Conservation (phyloP, 2,329 filamentous ascomycete species). For the Rutstroemia sp. region DNA sequence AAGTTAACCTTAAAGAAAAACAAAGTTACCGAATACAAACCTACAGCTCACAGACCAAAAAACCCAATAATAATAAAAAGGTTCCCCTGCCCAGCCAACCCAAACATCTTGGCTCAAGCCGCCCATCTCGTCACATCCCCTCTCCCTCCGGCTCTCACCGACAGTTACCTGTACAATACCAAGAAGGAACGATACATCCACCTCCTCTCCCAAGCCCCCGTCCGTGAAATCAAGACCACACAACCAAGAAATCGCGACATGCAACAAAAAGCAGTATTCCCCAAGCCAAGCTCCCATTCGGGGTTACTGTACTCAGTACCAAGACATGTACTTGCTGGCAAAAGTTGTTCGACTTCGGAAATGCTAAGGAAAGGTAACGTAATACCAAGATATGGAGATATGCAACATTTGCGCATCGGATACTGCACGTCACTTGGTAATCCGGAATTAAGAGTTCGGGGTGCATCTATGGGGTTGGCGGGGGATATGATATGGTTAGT, state of each 20-base stretch:
- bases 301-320: not conserved
- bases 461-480: not conserved
- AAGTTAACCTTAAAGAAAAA: too few species aligned
- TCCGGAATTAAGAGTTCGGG: not conserved
- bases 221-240: not conserved
- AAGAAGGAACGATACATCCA: not conserved
- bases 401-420: not conserved
- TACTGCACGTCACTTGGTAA: not conserved
- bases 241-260: slow-evolving; percentile 1
- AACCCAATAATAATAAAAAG: too few species aligned
- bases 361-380: not conserved
- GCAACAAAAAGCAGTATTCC: not conserved
- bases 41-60: not conserved
- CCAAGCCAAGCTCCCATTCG: not conserved
- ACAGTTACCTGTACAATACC: not conserved
- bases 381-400: slow-evolving; percentile 8
- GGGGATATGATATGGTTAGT: not conserved
- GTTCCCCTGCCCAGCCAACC: not conserved
- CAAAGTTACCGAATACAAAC: not conserved
- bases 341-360: not conserved
- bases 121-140: too few species aligned
- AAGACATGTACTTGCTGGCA: not conserved
- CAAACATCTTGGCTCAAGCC: not conserved
- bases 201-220: too few species aligned
- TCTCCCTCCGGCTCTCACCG: too few species aligned